phyloP scores from a whole-genome alignment of 2,329 filamentous ascomycete genomes.

The Xylariales sp. region DNA sequence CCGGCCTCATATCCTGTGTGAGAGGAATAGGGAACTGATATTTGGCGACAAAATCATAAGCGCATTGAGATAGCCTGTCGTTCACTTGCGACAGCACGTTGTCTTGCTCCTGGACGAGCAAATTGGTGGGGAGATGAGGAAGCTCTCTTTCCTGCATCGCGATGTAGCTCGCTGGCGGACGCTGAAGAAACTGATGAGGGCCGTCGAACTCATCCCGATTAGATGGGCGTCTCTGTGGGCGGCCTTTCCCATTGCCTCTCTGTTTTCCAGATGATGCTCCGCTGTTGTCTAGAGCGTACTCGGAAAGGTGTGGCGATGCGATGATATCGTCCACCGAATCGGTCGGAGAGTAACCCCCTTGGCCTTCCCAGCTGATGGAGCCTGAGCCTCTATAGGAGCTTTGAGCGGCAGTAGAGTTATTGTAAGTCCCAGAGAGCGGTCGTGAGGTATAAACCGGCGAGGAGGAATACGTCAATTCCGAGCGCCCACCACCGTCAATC shows the following conservation, averaged over 20 bases:
- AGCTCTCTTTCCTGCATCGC: constrained; percentile 76
- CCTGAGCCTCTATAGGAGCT: constrained; percentile 33
- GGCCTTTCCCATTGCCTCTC: constrained; percentile 42
- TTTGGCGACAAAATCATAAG: constrained; percentile 86
- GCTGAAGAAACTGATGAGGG: constrained; percentile 75
- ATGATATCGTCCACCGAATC: constrained; percentile 57
- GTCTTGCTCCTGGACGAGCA: constrained; percentile 81
- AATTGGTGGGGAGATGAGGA: constrained; percentile 76
- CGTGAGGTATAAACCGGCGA: constrained; percentile 37
- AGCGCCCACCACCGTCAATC: constrained; percentile 30
- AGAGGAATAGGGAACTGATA: constrained; percentile 87
- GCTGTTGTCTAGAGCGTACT: constrained; percentile 53
- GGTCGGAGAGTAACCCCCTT: constrained; percentile 49
- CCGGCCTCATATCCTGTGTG: constrained; percentile 48
- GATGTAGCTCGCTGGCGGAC: constrained; percentile 65
- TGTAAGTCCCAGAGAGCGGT: constrained; percentile 34
- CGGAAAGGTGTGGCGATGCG: constrained; percentile 55
- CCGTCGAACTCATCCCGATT: constrained; percentile 89
- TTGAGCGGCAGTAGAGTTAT: too few relatives aligned
- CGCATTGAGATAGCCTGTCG: constrained; percentile 78
- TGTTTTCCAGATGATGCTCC: constrained; percentile 34
- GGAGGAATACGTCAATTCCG: constrained; percentile 33
- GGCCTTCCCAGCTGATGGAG: constrained; percentile 42
- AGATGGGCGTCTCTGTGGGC: constrained; percentile 64
- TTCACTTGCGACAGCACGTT: constrained; percentile 76